Evolutionary conservation across 2,329 filamentous ascomycete genomes (phyloP).

Genomic region (Aspergillus quadricinctus): DNA sequence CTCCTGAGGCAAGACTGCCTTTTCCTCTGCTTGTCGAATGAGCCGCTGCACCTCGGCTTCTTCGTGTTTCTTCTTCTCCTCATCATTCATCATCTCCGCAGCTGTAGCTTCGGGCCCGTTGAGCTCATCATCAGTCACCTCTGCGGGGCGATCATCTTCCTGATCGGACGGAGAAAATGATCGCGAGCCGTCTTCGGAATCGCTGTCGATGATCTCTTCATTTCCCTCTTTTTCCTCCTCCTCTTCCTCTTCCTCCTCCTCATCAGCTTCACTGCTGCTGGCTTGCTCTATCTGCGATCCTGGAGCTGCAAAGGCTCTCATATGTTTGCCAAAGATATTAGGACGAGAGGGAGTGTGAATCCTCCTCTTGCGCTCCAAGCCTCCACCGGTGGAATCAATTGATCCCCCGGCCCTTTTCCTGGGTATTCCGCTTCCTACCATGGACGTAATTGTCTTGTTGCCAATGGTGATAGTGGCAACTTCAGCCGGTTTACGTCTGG

Average conservation of each 20-base stretch:
- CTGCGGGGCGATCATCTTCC: slow-evolving; percentile 11
- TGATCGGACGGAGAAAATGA: slow-evolving; percentile 11
- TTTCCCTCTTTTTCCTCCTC: slow-evolving; percentile 15
- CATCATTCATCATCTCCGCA: slow-evolving; percentile 50
- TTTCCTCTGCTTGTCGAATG: slow-evolving; percentile 45
- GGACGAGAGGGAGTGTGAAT: slow-evolving; percentile 35
- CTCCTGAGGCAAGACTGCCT: slow-evolving; percentile 39
- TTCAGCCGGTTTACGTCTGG: slow-evolving; percentile 58
- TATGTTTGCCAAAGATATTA: slow-evolving; percentile 41
- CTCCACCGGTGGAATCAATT: slow-evolving; percentile 13
- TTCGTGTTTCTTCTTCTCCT: slow-evolving; percentile 50
- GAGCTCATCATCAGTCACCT: background rate
- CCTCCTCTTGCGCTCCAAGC: slow-evolving; percentile 35
- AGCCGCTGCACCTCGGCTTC: slow-evolving; percentile 42
- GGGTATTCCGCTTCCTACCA: slow-evolving; percentile 54
- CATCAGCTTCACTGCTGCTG: slow-evolving; percentile 15
- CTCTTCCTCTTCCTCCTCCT: slow-evolving; percentile 23
- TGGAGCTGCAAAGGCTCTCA: slow-evolving; percentile 54
- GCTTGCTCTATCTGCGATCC: slow-evolving; percentile 39
- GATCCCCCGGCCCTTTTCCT: slow-evolving; percentile 31
- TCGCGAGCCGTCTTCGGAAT: slow-evolving; percentile 6
- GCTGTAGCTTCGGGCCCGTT: slow-evolving; percentile 18
- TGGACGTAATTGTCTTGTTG: slow-evolving; percentile 60
- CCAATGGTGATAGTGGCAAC: slow-evolving; percentile 73
- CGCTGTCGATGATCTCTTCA: background rate